Evolutionary conservation across 2,329 filamentous ascomycete species (phyloP).

Genomic region (Cercospora citrullina): DNA sequence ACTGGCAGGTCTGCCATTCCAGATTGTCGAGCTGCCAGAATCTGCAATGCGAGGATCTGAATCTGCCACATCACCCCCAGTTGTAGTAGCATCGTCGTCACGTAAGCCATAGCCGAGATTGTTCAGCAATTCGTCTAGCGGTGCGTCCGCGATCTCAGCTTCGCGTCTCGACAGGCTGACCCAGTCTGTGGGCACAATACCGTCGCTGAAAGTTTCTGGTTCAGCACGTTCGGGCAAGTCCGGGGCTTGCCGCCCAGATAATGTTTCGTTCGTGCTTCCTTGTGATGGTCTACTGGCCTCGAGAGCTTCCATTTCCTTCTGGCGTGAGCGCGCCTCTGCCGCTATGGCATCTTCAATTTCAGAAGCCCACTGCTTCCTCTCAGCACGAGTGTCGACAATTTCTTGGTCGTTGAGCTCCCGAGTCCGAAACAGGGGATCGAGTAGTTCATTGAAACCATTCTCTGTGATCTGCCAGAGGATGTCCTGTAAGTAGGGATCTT

Average conservation of each 20-base stretch:
- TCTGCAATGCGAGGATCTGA: constrained; percentile 6
- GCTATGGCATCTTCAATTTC: constrained; percentile 38
- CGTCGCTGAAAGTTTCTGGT: constrained; percentile 1
- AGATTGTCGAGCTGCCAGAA: constrained; percentile 13
- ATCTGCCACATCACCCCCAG: background rate
- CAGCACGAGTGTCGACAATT: constrained; percentile 61
- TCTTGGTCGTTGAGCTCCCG: constrained; percentile 75
- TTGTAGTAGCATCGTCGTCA: constrained; percentile 9
- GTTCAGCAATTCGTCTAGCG: constrained; percentile 47
- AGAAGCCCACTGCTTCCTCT: constrained; percentile 58
- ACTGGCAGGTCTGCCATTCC: constrained; percentile 15
- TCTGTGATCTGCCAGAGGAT: constrained; percentile 90
- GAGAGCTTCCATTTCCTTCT: background rate
- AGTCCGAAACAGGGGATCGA: constrained; percentile 80
- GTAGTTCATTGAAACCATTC: constrained; percentile 87
- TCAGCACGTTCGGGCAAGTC: constrained; percentile 10
- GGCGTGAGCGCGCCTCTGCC: background rate
- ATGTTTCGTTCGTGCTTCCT: background rate
- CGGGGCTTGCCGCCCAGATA: background rate
- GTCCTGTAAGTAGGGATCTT: constrained; percentile 56
- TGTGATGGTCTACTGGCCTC: background rate
- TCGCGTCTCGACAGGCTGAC: constrained; percentile 35
- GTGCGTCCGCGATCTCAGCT: constrained; percentile 38
- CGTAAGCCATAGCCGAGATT: constrained; percentile 43
- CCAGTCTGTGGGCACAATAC: constrained; percentile 36